phyloP scores from a whole-genome alignment of 192 early-diverging fungal species.

The Coemansia brasiliensis region DNA sequence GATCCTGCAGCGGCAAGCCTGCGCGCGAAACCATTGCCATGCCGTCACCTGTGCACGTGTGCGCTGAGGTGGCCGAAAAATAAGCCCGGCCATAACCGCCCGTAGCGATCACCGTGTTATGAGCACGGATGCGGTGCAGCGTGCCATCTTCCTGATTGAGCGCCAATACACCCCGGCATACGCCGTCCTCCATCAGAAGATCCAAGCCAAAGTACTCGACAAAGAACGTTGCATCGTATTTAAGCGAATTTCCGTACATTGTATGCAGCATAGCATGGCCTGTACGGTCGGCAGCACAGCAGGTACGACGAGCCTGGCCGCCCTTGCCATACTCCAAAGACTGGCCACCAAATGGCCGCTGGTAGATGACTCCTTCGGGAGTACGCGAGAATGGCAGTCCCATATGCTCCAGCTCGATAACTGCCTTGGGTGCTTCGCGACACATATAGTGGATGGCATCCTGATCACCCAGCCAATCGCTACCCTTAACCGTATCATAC shows the following conservation, averaged over 20 bases:
- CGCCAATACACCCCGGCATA: constrained; percentile 94
- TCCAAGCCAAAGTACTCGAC: constrained; percentile 99
- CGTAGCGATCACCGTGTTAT: constrained; percentile 98
- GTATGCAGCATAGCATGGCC: constrained; percentile 98
- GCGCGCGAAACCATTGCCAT: constrained; percentile 99
- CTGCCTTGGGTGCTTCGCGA: constrained; percentile 92
- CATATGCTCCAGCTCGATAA: constrained; percentile 97
- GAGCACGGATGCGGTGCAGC: constrained; percentile 93
- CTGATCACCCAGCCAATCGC: constrained; percentile 99
- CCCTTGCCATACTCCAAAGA: constrained; percentile 94
- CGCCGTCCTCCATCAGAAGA: constrained; percentile 97
- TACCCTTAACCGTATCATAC: constrained; percentile 99
- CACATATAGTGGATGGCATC: constrained; percentile 99
- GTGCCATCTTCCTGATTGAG: constrained; percentile 98
- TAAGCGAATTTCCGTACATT: constrained; percentile 95
- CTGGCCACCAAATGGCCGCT: constrained; percentile 98
- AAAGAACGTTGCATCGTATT: constrained; percentile 95
- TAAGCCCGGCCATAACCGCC: constrained; percentile 99
- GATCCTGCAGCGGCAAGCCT: constrained; percentile 94
- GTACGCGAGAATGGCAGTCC: constrained; percentile 98
- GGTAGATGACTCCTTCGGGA: constrained; percentile 97
- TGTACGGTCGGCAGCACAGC: constrained; percentile 97
- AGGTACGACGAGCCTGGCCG: constrained; percentile 97
- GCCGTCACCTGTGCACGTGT: constrained; percentile 99
- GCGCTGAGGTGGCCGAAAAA: constrained; percentile 97